These are phyloP conservation scores for Metschnikowia reukaufii DNA, from an alignment of 805 yeast species.

Conservation along the genomic window DNA sequence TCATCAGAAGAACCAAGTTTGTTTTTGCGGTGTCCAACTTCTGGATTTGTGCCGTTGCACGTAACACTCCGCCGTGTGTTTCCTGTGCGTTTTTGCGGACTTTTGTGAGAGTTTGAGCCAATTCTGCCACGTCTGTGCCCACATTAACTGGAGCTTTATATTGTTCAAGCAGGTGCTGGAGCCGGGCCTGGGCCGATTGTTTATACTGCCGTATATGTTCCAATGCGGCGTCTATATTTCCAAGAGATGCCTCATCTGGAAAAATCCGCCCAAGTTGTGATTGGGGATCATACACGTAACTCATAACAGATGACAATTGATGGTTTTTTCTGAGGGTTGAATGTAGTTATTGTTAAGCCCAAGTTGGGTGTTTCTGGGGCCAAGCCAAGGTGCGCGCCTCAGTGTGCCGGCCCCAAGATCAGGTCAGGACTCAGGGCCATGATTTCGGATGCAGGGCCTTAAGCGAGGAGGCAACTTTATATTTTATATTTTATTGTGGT, in stretches of 20 bases:
- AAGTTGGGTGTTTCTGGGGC: no score
- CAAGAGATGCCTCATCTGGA: slow-evolving; percentile 17
- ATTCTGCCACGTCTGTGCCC: slow-evolving; percentile 35
- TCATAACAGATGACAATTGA: slow-evolving; percentile 10
- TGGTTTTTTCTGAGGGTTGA: no score
- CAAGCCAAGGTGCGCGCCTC: no score
- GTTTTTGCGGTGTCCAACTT: slow-evolving; percentile 77
- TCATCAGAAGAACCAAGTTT: slow-evolving; percentile 82
- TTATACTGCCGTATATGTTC: slow-evolving; percentile 34
- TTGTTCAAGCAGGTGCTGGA: slow-evolving; percentile 37
- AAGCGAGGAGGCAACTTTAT: no score
- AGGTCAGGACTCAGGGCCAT: no score
- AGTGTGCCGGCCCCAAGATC: no score
- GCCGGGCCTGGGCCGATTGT: slow-evolving; percentile 45
- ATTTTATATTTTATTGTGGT: no score
- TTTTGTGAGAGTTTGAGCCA: slow-evolving; percentile 46
- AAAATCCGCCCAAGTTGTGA: slow-evolving; percentile 19
- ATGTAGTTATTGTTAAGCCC: no score
- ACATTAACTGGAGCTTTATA: slow-evolving; percentile 29
- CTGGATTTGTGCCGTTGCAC: slow-evolving; percentile 76
- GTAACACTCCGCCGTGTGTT: slow-evolving; percentile 63
- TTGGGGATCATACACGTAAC: slow-evolving; percentile 20
- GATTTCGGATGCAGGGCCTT: no score
- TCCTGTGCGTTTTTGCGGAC: slow-evolving; percentile 49
- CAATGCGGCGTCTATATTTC: slow-evolving; percentile 16